Evolutionary conservation across 176 grass and related monocot species (phyloP), one percentile per base, ranked within the genome.

Genomic region (Cenchrus fungigraminus): DNA sequence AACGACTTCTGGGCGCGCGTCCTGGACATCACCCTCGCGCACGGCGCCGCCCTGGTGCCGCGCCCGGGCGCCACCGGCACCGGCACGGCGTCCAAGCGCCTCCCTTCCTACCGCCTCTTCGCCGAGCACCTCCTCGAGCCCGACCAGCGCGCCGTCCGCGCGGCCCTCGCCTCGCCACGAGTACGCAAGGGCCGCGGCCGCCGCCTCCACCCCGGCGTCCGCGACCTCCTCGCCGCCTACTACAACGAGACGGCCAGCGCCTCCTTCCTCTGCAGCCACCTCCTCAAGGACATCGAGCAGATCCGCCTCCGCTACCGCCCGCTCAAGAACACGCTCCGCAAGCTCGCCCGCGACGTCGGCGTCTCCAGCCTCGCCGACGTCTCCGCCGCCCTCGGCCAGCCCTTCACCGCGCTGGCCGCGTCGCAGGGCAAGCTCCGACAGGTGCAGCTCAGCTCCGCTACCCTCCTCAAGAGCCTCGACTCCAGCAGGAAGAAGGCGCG

Each of bases 1-100:
- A 91, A 88, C 88, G 90, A 98, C 77, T 95, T 98, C 87, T 98
- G 97, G 91, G 97, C 93, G 32, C 87, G 90, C 72, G 97, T 98
- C 17, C 80, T 95, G 31, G 93, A 95, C 81, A 82, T 95, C 58
- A 92, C 91, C 59, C 89, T 98, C 65, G 91, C 81, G 32, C 93
- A 98, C 52, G 97, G 93, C n/a, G 94, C 82, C 17, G 91, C 52
- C 0, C 91, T 98, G 44, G 90, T 87, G 55, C 71, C 91, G 50
- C 78, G 64, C 8, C 29, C 71, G 1, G 78, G 52, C 52, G 64
- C 25, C 40, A 20, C 50, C 78, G 49, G 15, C 20, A 25, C 25
- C 25, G 59, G 20, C 79, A 11, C 79, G 19, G 82, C 86, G 49
- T 84, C 84, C 56, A 85, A 84, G 71, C 83, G 80, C 45, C 91